Conservation (phyloP, 1,284 basidiomycete genomes). For the Moesziomyces sp. region DNA sequence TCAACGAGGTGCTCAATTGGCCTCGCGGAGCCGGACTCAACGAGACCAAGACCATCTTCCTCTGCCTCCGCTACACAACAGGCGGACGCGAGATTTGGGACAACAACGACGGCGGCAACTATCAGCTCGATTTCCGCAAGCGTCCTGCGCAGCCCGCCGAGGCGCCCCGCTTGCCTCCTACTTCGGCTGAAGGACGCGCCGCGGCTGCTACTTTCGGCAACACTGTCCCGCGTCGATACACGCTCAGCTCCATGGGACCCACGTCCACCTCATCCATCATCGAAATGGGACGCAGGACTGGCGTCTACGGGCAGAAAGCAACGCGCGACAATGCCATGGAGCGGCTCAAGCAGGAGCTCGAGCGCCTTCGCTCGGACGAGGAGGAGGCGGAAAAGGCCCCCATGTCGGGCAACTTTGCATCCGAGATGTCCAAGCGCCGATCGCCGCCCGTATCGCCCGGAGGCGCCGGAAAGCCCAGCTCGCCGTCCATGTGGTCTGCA, state of each 20-base stretch:
- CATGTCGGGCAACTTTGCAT: conserved; percentile 27
- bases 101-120: conserved; percentile 85
- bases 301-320: conserved; percentile 63
- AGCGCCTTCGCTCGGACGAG: conserved; percentile 70
- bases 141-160: conserved; percentile 40
- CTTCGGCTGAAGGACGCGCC: conserved; percentile 16
- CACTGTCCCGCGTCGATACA: conserved; percentile 42
- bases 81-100: conserved; percentile 87
- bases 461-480: conserved; percentile 62
- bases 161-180: conserved; percentile 23
- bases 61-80: conserved; percentile 83
- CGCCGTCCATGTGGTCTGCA: conserved; percentile 56
- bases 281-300: conserved; percentile 53
- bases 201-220: conserved; percentile 27
- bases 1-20: conserved; percentile 70
- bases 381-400: conserved; percentile 67
- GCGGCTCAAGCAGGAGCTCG: conserved; percentile 71
- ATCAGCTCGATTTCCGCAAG: conserved; percentile 73
- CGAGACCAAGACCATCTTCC: conserved; percentile 85
- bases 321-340: conserved; percentile 64
- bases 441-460: conserved; percentile 60
- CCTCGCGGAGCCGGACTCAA: conserved; percentile 70
- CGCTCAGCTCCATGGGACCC: conserved; percentile 35
- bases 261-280: conserved; percentile 45
- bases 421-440: conserved; percentile 46